Base-by-base conservation (phyloP, 2,329 filamentous ascomycete species). In the Neopestalotiopsis sp. region DNA sequence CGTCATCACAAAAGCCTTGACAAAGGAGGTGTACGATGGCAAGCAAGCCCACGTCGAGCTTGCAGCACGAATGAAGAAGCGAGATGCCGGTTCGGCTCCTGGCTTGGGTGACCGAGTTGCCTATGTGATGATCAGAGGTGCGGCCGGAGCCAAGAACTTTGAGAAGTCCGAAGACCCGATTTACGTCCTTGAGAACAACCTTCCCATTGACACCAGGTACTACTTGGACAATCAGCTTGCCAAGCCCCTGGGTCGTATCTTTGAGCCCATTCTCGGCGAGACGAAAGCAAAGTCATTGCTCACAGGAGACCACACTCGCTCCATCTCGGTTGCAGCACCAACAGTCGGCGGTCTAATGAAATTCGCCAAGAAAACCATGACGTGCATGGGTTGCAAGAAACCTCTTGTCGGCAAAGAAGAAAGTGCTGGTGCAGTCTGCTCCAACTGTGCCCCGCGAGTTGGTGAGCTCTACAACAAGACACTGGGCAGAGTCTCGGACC, bases 311-410 rank as follows among this genome's bases (percentile, higher is more conserved):
- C 96, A 99, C 81, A 99, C 96, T 9, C 92, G 96, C n/a, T 90
- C 93, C 62, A 97, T 99, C 72, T 93, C 94, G 1, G 94, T 98
- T 30, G 95, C 95, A 2, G 96, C 94, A 24, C 95, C 97, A 0
- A 93, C 92, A 0, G 89, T 97, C 71, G 96, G 96, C 68, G 96
- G 96, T 0, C 85, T 99, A 72, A 99, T 99, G 96, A 98, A 97
- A 82, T 99, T 98, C 78, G 89, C 96, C 42, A 98, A 97, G 84
- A 98, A 97, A 85, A 99, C 96, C 3, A 91, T 95, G 82, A 98
- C 96, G 0, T 99, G 96, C 80, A 97, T 99, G 92, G 96, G 95
- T 3, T 99, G 96, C 89, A 99, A 98, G 88, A 98, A 98, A 81
- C 96, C 96, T 3, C 86, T 99, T 64, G 90, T 89, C 6, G 90